Conservation (phyloP, 176 grass and related monocot species). For the Puccinellia tenuiflora region DNA sequence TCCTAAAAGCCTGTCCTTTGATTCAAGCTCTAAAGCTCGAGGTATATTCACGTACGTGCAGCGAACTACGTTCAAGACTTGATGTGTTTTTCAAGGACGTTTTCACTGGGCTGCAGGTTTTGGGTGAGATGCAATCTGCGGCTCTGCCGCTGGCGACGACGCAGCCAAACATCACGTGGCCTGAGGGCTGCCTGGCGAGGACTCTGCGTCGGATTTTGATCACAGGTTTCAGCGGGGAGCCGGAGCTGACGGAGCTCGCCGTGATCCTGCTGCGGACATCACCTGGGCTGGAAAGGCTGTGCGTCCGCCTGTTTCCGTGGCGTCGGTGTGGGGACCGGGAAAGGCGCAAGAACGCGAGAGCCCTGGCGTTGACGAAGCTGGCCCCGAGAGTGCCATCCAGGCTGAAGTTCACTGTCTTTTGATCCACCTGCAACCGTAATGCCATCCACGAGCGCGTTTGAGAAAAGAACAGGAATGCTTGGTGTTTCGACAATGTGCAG, state of each 20-base stretch:
- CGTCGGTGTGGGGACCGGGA: too few species aligned
- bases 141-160: neutral
- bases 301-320: too few species aligned
- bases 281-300: neutral
- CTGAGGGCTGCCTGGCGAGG: neutral
- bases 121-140: neutral
- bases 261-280: neutral
- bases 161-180: neutral
- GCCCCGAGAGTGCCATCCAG: too few species aligned
- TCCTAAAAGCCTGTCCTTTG: neutral
- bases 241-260: neutral
- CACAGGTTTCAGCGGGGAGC: neutral
- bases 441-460: too few species aligned
- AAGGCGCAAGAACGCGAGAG: too few species aligned
- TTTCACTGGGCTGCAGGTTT: neutral
- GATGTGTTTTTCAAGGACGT: neutral
- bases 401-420: too few species aligned
- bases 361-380: too few species aligned
- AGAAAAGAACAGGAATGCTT: too few species aligned
- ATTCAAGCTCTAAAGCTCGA: neutral
- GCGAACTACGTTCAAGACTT: neutral
- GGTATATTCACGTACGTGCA: neutral
- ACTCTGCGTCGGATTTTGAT: neutral
- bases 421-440: too few species aligned
- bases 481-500: too few species aligned